Conservation (phyloP, 2,329 filamentous ascomycete species). For the Aspergillus sp. region DNA sequence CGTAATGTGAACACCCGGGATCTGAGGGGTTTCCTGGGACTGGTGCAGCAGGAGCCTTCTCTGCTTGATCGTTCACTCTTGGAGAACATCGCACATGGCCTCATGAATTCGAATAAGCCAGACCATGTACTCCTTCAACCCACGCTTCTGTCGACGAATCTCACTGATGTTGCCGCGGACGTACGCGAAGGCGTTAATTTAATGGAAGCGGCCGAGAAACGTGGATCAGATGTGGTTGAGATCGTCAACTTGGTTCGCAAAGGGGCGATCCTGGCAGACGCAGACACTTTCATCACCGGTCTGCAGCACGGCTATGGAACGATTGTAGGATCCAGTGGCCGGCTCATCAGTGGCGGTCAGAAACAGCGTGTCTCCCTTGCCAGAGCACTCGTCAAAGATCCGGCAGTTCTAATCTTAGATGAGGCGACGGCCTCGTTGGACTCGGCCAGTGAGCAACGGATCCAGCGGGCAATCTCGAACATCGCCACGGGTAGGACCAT, state of each 20-base stretch:
- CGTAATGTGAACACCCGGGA: slow-evolving; percentile 30
- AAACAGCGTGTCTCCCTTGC: slow-evolving; percentile 90
- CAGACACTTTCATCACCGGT: slow-evolving; percentile 62
- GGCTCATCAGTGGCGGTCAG: slow-evolving; percentile 82
- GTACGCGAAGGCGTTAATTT: slow-evolving; percentile 52
- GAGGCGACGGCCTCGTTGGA: slow-evolving; percentile 88
- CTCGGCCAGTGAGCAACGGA: slow-evolving; percentile 80
- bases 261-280: slow-evolving; percentile 64
- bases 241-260: slow-evolving; percentile 50
- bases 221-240: slow-evolving; percentile 47
- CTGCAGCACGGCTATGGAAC: slow-evolving; percentile 81
- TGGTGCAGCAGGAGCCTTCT: slow-evolving; percentile 65
- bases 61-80: slow-evolving; percentile 80
- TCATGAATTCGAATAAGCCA: slow-evolving; percentile 40
- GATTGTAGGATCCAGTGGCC: slow-evolving; percentile 78
- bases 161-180: slow-evolving; percentile 43
- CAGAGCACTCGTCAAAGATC: slow-evolving; percentile 74
- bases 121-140: slow-evolving; percentile 48
- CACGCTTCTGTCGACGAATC: slow-evolving; percentile 47
- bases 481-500: slow-evolving; percentile 54
- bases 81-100: slow-evolving; percentile 66
- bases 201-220: slow-evolving; percentile 40
- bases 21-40: slow-evolving; percentile 21
- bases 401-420: slow-evolving; percentile 79
- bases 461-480: slow-evolving; percentile 78